These are phyloP conservation scores for Fimicolochytrium jonesii DNA, from an alignment of 192 early-diverging fungal genomes.

Conservation along the genomic window DNA sequence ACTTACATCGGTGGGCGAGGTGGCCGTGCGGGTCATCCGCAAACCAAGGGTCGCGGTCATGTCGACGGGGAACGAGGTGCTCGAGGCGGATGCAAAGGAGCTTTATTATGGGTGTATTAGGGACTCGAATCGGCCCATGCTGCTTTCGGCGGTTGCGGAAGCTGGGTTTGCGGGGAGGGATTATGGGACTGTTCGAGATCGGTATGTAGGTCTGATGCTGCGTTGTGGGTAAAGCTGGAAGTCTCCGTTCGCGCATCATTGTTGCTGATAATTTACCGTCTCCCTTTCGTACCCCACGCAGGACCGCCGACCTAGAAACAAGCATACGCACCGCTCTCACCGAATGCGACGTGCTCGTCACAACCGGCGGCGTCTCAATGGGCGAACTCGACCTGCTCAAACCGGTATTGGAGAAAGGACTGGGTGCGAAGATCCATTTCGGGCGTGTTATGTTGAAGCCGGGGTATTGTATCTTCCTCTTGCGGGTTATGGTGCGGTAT, in stretches of 20 bases:
- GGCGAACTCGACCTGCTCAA: constrained; percentile 93
- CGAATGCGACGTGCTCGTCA: constrained; percentile 72
- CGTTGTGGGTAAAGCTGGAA: too few relatives aligned
- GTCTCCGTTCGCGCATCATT: too few relatives aligned
- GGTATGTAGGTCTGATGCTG: too few relatives aligned
- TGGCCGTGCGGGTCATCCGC: constrained; percentile 31
- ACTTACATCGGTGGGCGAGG: constrained; percentile 72
- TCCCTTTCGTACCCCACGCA: constrained; percentile 10
- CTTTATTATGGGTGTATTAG: constrained; percentile 63
- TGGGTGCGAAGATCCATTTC: constrained; percentile 81
- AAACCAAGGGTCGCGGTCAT: constrained; percentile 72
- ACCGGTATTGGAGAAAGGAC: constrained; percentile 70
- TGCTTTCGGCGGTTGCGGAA: constrained; percentile 58
- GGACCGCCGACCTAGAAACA: constrained; percentile 51
- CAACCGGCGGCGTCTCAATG: constrained; percentile 97
- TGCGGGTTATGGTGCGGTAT: too few relatives aligned
- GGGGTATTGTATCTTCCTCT: too few relatives aligned
- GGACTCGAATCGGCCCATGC: constrained; percentile 81
- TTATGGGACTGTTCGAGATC: constrained; percentile 71
- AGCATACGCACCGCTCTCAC: constrained; percentile 35
- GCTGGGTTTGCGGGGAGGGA: constrained; percentile 65
- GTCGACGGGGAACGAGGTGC: constrained; percentile 88
- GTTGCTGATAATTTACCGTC: constrained; percentile 5
- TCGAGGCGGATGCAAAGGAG: constrained; percentile 40
- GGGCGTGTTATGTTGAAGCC: constrained; percentile 91